These are phyloP conservation scores for Dalbergia oliveri DNA, from an alignment of 306 rosid species.

Conservation along the genomic window DNA sequence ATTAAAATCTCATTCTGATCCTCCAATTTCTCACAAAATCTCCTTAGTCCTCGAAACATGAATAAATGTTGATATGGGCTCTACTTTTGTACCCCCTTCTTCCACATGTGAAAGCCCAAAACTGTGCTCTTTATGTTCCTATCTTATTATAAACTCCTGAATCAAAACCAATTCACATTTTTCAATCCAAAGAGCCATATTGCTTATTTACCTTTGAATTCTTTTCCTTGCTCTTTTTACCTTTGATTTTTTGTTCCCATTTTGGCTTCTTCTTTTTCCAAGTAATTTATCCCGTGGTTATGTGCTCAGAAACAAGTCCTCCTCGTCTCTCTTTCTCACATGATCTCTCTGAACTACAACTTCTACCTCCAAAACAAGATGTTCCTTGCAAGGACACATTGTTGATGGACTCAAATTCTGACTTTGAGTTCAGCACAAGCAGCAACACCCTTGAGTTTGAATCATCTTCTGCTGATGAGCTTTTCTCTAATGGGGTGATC, in stretches of 20 bases:
- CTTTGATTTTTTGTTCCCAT: slow-evolving; percentile 2
- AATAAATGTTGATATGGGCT: slow-evolving; percentile 41
- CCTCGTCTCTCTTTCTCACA: slow-evolving; percentile 83
- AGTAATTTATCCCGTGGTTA: not conserved
- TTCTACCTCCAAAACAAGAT: slow-evolving; percentile 39
- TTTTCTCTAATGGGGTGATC: slow-evolving; percentile 82
- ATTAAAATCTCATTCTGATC: slow-evolving; percentile 43
- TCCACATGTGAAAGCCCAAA: slow-evolving; percentile 28
- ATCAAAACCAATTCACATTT: slow-evolving; percentile 36
- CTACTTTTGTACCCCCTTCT: slow-evolving; percentile 34
- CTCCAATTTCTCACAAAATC: slow-evolving; percentile 38
- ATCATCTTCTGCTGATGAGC: slow-evolving; percentile 86
- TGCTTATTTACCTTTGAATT: slow-evolving; percentile 28
- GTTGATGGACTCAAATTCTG: slow-evolving; percentile 68
- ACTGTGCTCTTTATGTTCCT: slow-evolving; percentile 12
- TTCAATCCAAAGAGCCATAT: slow-evolving; percentile 35
- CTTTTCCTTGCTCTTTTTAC: not conserved
- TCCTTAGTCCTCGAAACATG: slow-evolving; percentile 47
- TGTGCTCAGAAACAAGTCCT: slow-evolving; percentile 80
- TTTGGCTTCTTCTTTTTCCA: not conserved
- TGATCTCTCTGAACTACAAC: slow-evolving; percentile 50
- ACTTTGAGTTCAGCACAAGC: slow-evolving; percentile 74
- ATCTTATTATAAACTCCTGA: slow-evolving; percentile 46
- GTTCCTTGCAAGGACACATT: slow-evolving; percentile 54
- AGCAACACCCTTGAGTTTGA: slow-evolving; percentile 51